A percentile compares a stretch with the other conserved stretches of the same genome.
Evolutionary conservation across 2,329 filamentous ascomycete genomes (phyloP).

Genomic region (Trichoderma asperellum): DNA sequence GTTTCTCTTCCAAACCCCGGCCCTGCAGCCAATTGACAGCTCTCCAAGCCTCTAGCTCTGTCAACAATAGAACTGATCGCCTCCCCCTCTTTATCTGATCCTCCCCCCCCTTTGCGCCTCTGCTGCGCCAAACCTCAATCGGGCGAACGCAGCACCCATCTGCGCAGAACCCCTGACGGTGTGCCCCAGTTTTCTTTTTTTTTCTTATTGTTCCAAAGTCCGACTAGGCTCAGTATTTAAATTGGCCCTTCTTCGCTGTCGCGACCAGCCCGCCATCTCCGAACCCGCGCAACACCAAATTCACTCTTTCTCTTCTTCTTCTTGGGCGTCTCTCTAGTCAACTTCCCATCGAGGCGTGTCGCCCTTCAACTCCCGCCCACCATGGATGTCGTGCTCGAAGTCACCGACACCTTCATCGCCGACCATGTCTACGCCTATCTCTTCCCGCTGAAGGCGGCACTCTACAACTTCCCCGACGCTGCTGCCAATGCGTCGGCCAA

Average conservation of each 20-base stretch:
- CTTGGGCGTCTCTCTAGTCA: neutral
- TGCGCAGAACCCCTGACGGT: slow-evolving; percentile 15
- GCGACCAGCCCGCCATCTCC: slow-evolving; percentile 11
- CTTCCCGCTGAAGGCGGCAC: slow-evolving; percentile 63
- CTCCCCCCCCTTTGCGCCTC: neutral
- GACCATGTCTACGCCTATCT: slow-evolving; percentile 77
- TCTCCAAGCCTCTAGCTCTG: neutral
- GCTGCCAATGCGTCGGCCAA: slow-evolving; percentile 59
- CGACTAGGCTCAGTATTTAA: slow-evolving; percentile 21
- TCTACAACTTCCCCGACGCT: slow-evolving; percentile 55
- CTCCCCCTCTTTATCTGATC: slow-evolving; percentile 19
- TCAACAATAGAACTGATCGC: neutral
- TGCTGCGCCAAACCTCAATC: slow-evolving; percentile 8
- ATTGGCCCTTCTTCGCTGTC: slow-evolving; percentile 23
- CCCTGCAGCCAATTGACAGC: neutral
- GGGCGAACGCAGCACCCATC: neutral
- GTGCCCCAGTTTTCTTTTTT: slow-evolving; percentile 19
- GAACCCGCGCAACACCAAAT: neutral
- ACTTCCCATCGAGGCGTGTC: neutral
- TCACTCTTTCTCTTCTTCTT: neutral
- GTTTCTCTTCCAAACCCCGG: neutral
- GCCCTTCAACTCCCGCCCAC: slow-evolving; percentile 36
- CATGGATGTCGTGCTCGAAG: slow-evolving; percentile 93
- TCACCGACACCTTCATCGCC: slow-evolving; percentile 79
- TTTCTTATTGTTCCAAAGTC: slow-evolving; percentile 6